Percentiles rank a stretch among this genome's conserved stretches.
Conservation (phyloP, 2,329 filamentous ascomycete species). For the Pseudogymnoascus destructans region DNA sequence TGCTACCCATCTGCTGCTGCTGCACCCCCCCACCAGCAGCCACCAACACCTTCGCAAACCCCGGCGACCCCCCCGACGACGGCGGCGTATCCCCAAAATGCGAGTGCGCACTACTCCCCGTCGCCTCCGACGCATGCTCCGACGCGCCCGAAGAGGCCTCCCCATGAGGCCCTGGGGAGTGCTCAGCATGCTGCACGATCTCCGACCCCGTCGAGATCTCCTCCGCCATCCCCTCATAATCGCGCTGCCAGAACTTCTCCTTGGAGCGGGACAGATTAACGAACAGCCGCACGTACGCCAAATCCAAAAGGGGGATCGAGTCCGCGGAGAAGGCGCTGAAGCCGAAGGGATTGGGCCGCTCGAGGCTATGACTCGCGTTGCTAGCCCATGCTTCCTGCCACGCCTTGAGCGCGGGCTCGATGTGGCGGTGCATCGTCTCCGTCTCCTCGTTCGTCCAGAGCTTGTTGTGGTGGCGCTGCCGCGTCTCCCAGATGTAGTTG, state of each 20-base stretch:
- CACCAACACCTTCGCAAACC: constrained; percentile 18
- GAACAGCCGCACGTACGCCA: constrained; percentile 85
- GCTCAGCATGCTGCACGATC: constrained; percentile 58
- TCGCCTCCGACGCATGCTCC: constrained; percentile 31
- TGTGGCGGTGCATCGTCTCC: constrained; percentile 89
- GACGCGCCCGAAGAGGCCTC: constrained; percentile 15
- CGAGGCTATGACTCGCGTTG: constrained; percentile 71
- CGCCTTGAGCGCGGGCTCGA: constrained; percentile 82
- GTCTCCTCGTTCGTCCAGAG: constrained; percentile 87
- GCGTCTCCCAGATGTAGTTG: constrained; percentile 97
- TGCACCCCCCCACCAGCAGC: constrained; percentile 8
- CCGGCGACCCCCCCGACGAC: constrained; percentile 37
- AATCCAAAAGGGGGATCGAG: constrained; percentile 77
- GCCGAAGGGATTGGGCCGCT: constrained; percentile 73
- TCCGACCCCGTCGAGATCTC: constrained; percentile 71
- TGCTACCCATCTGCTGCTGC: constrained; percentile 16
- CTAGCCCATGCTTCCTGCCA: constrained; percentile 90
- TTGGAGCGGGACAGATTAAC: constrained; percentile 88
- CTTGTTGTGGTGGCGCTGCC: constrained; percentile 76
- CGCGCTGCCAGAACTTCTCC: constrained; percentile 85
- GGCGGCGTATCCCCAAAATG: constrained; percentile 36
- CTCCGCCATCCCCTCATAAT: constrained; percentile 84
- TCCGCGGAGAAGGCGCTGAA: constrained; percentile 75
- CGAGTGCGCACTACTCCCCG: constrained; percentile 31
- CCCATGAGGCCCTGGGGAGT: constrained; percentile 38